Percentiles rank a stretch among this genome's conserved stretches.
phyloP scores from a whole-genome alignment of 768 basidiomycete genomes.

The Rhizopogon salebrosus region DNA sequence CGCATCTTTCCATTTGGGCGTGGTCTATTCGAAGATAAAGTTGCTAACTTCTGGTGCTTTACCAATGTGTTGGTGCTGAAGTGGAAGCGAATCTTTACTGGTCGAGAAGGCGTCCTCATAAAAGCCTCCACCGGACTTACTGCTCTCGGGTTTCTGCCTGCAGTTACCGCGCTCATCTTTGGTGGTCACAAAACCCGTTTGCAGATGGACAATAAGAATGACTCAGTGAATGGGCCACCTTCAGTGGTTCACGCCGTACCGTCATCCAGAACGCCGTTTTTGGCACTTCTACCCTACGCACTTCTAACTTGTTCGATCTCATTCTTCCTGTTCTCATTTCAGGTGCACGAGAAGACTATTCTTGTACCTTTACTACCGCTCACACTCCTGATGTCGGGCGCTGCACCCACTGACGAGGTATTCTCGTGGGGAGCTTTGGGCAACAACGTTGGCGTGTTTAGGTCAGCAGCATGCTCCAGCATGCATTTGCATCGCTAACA shows the following conservation, averaged over 20 bases:
- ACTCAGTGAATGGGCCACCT: background rate
- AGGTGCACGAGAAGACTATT: conserved; percentile 94
- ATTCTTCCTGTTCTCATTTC: conserved; percentile 95
- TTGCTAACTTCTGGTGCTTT: conserved; percentile 97
- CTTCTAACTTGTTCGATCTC: conserved; percentile 80
- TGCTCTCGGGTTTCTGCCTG: conserved; percentile 63
- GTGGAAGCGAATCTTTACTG: conserved; percentile 48
- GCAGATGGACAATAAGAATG: background rate
- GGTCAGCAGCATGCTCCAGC: conserved; percentile 42
- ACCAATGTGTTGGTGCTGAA: conserved; percentile 78
- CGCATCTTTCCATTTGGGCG: conserved; percentile 91
- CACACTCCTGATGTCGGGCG: conserved; percentile 63
- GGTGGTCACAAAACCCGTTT: conserved; percentile 30
- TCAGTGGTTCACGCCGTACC: background rate
- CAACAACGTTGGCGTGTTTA: conserved; percentile 85
- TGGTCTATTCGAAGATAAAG: conserved; percentile 92
- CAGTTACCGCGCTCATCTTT: conserved; percentile 41
- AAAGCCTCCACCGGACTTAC: conserved; percentile 67
- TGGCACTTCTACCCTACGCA: conserved; percentile 73
- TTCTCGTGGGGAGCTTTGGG: conserved; percentile 34
- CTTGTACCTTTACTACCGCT: conserved; percentile 82
- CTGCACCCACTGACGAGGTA: conserved; percentile 21
- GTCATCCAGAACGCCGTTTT: conserved; percentile 41
- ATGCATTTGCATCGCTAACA: background rate
- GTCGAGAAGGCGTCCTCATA: conserved; percentile 48